Percentiles rank a stretch among this genome's conserved stretches.
Evolutionary conservation across 768 basidiomycete genomes (phyloP).

Genomic region (Termitomyces sp.): DNA sequence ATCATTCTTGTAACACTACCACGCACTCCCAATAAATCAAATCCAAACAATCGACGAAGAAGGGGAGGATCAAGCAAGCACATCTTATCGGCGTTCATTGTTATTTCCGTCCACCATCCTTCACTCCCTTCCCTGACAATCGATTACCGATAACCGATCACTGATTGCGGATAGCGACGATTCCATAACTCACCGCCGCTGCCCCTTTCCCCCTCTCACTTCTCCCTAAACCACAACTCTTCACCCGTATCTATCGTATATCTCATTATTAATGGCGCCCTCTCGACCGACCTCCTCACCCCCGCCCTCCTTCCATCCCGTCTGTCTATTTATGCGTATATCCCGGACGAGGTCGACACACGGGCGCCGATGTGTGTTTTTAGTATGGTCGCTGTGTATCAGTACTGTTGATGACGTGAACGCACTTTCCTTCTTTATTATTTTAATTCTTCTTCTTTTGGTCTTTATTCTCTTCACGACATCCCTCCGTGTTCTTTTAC

Average conservation of each 20-base stretch:
- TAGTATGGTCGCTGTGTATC: constrained; percentile 5
- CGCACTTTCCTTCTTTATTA: background rate
- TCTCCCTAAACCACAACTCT: background rate
- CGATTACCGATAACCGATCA: background rate
- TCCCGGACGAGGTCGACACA: background rate
- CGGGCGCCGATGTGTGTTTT: constrained; percentile 1
- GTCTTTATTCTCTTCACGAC: background rate
- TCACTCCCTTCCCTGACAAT: background rate
- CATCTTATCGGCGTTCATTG: background rate
- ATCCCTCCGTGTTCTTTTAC: background rate
- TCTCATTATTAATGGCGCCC: constrained; percentile 1
- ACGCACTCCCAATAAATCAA: background rate
- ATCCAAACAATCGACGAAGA: background rate
- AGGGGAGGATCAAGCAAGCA: background rate
- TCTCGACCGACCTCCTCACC: background rate
- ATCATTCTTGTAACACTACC: constrained; percentile 2
- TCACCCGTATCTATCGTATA: constrained; percentile 3
- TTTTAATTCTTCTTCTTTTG: background rate
- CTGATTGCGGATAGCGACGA: background rate
- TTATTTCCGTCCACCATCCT: background rate
- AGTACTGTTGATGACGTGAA: constrained; percentile 1
- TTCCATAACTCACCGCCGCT: background rate
- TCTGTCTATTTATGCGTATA: background rate
- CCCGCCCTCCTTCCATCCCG: background rate
- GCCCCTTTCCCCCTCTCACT: too few species aligned